phyloP scores from a whole-genome alignment of 2,329 filamentous ascomycete species.

The Phialophora chinensis region DNA sequence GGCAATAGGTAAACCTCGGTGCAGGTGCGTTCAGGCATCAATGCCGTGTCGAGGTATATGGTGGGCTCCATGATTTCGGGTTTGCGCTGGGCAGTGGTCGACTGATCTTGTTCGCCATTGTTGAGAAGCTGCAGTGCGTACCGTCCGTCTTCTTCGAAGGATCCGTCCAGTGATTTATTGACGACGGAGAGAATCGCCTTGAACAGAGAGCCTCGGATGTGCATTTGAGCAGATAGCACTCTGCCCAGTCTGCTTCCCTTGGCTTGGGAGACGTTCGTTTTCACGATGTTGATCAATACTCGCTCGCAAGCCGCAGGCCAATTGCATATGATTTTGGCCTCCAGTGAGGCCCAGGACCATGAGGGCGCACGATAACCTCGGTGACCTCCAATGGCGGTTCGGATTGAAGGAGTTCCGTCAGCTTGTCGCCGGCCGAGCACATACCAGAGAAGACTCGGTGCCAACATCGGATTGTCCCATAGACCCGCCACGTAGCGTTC shows the following conservation, averaged over 20 bases:
- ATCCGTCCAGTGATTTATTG: not conserved
- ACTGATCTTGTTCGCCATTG: not conserved
- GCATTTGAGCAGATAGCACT: slow-evolving; percentile 3
- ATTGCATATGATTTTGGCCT: slow-evolving; percentile 17
- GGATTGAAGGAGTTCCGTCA: slow-evolving; percentile 8
- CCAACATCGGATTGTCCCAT: slow-evolving; percentile 11
- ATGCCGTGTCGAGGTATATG: slow-evolving; percentile 13
- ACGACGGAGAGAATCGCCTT: slow-evolving; percentile 1
- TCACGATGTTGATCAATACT: slow-evolving; percentile 9
- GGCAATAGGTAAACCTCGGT: slow-evolving; percentile 11
- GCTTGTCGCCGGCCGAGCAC: slow-evolving; percentile 10
- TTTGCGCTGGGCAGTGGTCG: not conserved
- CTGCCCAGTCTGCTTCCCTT: not conserved
- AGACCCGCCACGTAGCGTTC: slow-evolving; percentile 14
- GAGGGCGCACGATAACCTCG: slow-evolving; percentile 10
- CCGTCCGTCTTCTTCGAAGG: slow-evolving; percentile 8
- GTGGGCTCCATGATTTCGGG: slow-evolving; percentile 9
- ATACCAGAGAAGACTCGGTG: slow-evolving; percentile 14
- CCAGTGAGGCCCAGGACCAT: slow-evolving; percentile 17
- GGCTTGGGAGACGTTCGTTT: not conserved
- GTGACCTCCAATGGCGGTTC: not conserved
- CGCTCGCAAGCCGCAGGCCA: slow-evolving; percentile 9
- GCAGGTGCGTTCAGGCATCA: slow-evolving; percentile 6
- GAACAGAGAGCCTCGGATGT: not conserved
- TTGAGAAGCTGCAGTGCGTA: slow-evolving; percentile 10